These are phyloP conservation scores for Berberis thunbergii DNA, from an alignment of 164 flowering plant genomes.

Conservation along the genomic window DNA sequence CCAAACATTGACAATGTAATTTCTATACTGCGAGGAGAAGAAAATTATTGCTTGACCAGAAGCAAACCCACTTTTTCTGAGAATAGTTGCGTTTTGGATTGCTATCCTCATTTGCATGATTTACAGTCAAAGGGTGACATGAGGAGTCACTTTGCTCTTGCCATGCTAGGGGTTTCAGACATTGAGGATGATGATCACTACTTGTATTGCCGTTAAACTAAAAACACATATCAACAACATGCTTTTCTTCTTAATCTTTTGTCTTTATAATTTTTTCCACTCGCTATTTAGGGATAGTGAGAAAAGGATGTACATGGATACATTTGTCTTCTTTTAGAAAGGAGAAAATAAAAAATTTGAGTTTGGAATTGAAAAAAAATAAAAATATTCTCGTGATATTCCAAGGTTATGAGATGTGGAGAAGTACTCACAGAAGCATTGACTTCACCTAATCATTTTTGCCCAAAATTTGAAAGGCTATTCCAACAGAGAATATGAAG, in stretches of 20 bases:
- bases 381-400: no score
- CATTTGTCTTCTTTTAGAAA: no score
- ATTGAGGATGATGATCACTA: conserved; percentile 53
- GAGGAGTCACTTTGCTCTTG: conserved; percentile 67
- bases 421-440: no score
- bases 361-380: no score
- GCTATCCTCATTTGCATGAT: conserved; percentile 25
- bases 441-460: no score
- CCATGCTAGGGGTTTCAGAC: conserved; percentile 83
- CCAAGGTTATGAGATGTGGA: no score
- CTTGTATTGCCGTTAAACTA: conserved; percentile 32
- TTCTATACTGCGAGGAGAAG: conserved; percentile 46
- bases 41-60: conserved; percentile 14
- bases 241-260: neutral
- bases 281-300: neutral
- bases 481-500: no score
- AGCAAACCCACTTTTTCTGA: conserved; percentile 27
- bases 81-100: conserved; percentile 25
- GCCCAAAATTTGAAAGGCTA: no score
- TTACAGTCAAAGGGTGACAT: conserved; percentile 49
- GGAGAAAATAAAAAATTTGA: no score
- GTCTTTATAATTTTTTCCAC: neutral
- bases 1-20: conserved; percentile 49
- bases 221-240: conserved; percentile 1
- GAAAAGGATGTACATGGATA: neutral